Evolutionary conservation across 1,139 yeast genomes (phyloP), one percentile per base, ranked within the genome.

Genomic region (Chernovozyma aurita): DNA sequence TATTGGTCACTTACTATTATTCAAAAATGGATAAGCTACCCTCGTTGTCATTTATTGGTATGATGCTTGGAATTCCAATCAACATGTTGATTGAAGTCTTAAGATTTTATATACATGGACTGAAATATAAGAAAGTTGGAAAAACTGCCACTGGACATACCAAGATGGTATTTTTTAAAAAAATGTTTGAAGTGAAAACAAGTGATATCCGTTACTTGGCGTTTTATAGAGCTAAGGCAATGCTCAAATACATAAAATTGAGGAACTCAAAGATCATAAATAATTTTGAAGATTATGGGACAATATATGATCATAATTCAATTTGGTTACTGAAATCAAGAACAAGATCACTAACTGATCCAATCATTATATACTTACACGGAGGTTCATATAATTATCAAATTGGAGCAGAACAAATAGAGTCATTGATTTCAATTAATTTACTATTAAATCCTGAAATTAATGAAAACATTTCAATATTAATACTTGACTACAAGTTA

Each of bases 371-470:
- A 18, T 69, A 55, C 41, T 43, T 53, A 9, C 75, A 70, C 41
- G 75, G 76, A n/a, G 76, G 76, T 3, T 74, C 73, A 2, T 69
- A 58, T 44, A 62, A 53, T 34, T 40, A 63, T 25, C 63, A 67
- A 38, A 56, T 69, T 1, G 50, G 52, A 35, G 60, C 62, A 0
- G 47, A 52, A 27, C 75, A 69, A 40, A 29, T 67, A 24, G 59
- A 59, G 38, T 45, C 63, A 0, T 24, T 66, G n/a, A 36, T 60
- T 16, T 51, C 65, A 3, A 47, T 63, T 12, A 55, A 63, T 39
- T 52, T 53, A 28, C 50, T 63, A 13, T 35, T 68, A 9, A 60
- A 56, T 14, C 53, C 55, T 1, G 48, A 51, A 6, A 53, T 55
- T 34, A 55, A 55, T 21, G 39, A 42, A 4, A 50, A 46, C 26